phyloP scores from a whole-genome alignment of 305 asterid species.

The Ajuga reptans region DNA sequence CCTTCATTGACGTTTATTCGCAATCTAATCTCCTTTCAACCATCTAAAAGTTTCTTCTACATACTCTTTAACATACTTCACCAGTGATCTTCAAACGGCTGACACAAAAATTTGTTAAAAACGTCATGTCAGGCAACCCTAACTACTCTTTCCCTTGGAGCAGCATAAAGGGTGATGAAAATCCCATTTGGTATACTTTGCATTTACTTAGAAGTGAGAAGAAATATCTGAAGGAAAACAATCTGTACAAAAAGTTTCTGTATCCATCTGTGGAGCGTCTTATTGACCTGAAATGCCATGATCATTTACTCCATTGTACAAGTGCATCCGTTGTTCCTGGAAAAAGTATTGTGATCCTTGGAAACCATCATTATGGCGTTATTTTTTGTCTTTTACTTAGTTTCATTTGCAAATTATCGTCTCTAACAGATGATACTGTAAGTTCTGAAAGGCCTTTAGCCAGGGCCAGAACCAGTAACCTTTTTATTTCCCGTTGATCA shows the following conservation, averaged over 20 bases:
- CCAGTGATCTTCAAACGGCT: no score
- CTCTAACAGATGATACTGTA: neutral
- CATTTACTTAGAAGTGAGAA: neutral
- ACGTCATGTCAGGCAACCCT: neutral
- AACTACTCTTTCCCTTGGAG: neutral
- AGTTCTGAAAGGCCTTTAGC: neutral
- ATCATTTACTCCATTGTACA: neutral
- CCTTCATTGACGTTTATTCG: neutral
- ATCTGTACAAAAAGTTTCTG: neutral
- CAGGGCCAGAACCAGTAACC: neutral
- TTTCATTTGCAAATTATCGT: neutral
- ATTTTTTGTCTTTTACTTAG: neutral
- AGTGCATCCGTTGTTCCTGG: neutral
- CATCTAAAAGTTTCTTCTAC: no score
- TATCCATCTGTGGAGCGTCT: neutral
- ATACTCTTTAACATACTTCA: no score
- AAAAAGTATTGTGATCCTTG: neutral
- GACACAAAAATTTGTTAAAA: neutral
- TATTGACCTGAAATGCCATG: neutral
- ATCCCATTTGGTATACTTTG: neutral
- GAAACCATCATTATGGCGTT: neutral
- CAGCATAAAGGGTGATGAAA: neutral
- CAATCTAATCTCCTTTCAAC: neutral
- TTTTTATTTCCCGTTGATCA: no score
- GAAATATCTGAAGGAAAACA: neutral